Evolutionary conservation across 2,329 filamentous ascomycete genomes (phyloP).

Genomic region (Fonsecaea erecta): DNA sequence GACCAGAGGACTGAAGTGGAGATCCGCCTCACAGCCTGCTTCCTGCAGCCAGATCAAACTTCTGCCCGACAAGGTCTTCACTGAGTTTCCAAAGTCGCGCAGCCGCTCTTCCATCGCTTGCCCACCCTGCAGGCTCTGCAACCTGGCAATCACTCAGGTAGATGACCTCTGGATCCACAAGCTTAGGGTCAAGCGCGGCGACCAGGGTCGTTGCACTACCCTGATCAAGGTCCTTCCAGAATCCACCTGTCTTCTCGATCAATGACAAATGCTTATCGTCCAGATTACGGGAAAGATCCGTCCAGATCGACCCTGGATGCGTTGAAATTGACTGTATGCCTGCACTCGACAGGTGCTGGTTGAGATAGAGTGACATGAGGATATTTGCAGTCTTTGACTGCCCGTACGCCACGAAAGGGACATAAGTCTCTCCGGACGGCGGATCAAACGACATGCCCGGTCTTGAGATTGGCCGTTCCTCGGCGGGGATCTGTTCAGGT

Average conservation of each 20-base stretch:
- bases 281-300: constrained; percentile 32
- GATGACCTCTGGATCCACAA: constrained; percentile 37
- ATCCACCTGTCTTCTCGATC: constrained; percentile 39
- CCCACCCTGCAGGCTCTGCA: constrained; percentile 39
- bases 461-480: constrained; percentile 23
- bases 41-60: constrained; percentile 37
- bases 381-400: constrained; percentile 57
- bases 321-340: constrained; percentile 48
- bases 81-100: constrained; percentile 29
- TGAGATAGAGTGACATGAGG: constrained; percentile 47
- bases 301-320: constrained; percentile 46
- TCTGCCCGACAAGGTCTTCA: constrained; percentile 43
- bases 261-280: constrained; percentile 38
- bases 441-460: constrained; percentile 33
- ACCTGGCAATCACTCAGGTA: constrained; percentile 47
- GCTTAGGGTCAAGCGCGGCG: constrained; percentile 51
- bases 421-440: constrained; percentile 39
- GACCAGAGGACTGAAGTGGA: neutral
- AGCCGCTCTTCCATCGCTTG: constrained; percentile 35
- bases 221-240: constrained; percentile 35
- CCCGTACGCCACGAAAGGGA: constrained; percentile 48
- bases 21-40: constrained; percentile 5
- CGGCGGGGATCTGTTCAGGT: constrained; percentile 31
- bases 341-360: constrained; percentile 46
- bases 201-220: constrained; percentile 47